Evolutionary conservation across 2,329 filamentous ascomycete genomes (phyloP), one percentile per base, ranked within the genome.

Genomic region (Cladosporium austrohemisphaericum): DNA sequence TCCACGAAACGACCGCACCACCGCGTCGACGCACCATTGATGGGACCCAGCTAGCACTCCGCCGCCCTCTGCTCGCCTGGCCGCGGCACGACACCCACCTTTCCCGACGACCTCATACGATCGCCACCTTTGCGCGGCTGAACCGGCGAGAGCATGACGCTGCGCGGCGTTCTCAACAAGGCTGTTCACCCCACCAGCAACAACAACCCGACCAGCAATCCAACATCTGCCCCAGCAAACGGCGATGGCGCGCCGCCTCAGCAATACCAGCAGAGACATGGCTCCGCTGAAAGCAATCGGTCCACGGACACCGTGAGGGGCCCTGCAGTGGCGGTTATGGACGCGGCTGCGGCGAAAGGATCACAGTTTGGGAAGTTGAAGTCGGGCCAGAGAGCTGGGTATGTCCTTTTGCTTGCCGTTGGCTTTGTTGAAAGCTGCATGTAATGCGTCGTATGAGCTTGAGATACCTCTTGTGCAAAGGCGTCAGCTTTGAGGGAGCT

Each of bases 291-390:
- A 61, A 86, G 83, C 72, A 80, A 78, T 69, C 78, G 78, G 60
- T 86, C 84, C 54, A 78, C 76, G 63, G 78, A 81, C 62, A 89
- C 85, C 47, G 74, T 85, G 58, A 78, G 77, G 66, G 82, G 77
- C 2, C 75, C 59, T 14, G 62, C 60, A 41, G 49, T 29, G 36
- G 55, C 47, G 23, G 45, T 49, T 25, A 52, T 51, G 47, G 48
- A 54, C 25, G 52, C 53, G 26, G 53, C 52, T 48, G 55, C 58
- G 31, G 49, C 55, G 58, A 61, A 52, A 51, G 56, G 25, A 31
- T 29, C 44, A 20, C 32, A 28, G 10, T 28, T 47, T 20, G 35
- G 35, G 25, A 37, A 38, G 18, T 29, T 64, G 55, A 57, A 79
- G 62, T 77, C 79, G 58, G 72, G 74, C 14, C 63, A 61, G 69